Conservation (phyloP, 768 basidiomycete species). For the Calvatia gigantea region DNA sequence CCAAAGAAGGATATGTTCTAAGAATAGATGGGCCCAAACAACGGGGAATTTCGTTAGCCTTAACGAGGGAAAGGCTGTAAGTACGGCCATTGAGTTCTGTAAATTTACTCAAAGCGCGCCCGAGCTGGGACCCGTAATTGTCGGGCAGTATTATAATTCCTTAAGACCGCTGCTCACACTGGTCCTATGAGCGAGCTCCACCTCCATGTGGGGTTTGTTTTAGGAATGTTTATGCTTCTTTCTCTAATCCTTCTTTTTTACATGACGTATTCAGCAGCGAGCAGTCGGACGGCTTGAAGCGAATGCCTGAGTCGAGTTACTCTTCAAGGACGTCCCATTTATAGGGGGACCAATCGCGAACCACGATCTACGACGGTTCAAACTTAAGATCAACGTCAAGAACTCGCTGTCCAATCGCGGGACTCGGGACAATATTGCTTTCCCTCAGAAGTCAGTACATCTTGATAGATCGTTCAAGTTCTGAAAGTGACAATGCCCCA, state of each 20-base stretch:
- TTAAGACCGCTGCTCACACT: not conserved
- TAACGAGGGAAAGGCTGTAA: not conserved
- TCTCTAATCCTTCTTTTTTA: not conserved
- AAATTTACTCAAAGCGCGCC: not conserved
- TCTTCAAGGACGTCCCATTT: not conserved
- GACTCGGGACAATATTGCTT: not conserved
- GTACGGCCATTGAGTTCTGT: not conserved
- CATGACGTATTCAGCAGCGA: not conserved
- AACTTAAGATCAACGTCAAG: not conserved
- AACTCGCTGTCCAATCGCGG: not conserved
- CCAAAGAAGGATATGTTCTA: not conserved
- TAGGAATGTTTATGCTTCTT: not conserved
- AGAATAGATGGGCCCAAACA: not conserved
- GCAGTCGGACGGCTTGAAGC: not conserved
- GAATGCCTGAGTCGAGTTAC: not conserved
- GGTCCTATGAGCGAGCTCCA: not conserved
- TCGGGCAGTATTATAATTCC: not conserved
- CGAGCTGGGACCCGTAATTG: not conserved
- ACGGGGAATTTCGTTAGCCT: not conserved
- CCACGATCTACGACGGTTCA: not conserved
- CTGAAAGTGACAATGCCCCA: not conserved
- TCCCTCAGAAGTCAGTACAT: not conserved
- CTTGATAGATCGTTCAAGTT: not conserved
- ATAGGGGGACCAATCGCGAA: not conserved
- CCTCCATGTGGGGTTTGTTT: conserved; percentile 3